Evolutionary conservation across 208 protist genomes (phyloP).

Genomic region (Acanthamoeba quina): DNA sequence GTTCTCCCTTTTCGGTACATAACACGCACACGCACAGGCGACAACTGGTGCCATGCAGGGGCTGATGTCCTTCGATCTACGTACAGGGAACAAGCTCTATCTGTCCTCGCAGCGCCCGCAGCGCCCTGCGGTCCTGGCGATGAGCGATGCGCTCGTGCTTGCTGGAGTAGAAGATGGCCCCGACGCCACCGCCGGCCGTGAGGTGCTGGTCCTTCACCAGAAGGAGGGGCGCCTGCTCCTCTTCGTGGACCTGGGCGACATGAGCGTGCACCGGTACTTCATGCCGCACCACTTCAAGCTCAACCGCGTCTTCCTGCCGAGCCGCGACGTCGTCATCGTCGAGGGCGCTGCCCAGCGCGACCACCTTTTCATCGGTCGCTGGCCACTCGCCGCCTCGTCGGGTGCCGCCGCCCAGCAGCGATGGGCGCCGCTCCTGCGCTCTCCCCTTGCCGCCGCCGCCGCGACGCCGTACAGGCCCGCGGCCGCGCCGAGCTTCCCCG

Average conservation of each 20-base stretch:
- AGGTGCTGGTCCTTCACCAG: constrained; percentile 50
- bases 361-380: constrained; percentile 27
- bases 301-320: constrained; percentile 18
- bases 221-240: constrained; percentile 34
- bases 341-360: background rate
- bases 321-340: constrained; percentile 24
- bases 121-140: background rate
- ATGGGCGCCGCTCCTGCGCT: background rate
- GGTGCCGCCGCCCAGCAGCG: background rate
- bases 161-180: background rate
- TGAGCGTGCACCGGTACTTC: background rate
- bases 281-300: constrained; percentile 50
- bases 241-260: constrained; percentile 20
- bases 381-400: background rate
- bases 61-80: background rate
- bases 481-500: background rate
- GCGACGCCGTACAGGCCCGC: background rate
- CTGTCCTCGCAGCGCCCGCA: constrained; percentile 7
- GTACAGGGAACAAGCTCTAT: constrained; percentile 63
- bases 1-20: constrained; percentile 48
- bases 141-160: background rate
- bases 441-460: background rate
- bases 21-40: background rate
- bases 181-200: background rate
- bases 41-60: background rate